Base-by-base conservation (phyloP, 1,284 basidiomycete species). In the Veloboletus limbatus region DNA sequence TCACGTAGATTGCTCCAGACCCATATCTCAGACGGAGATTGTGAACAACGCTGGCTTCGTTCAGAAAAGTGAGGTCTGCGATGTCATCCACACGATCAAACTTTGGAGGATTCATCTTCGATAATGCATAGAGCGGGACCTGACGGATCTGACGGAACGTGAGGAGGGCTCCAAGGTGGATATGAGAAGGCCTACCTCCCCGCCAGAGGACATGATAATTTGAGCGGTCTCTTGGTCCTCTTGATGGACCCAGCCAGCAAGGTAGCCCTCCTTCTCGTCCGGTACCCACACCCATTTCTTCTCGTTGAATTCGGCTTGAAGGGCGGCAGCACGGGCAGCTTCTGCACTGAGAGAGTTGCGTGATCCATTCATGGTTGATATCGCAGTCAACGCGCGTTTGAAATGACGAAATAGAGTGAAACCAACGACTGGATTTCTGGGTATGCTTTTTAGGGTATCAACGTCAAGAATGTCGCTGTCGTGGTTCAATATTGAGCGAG, bases 41-140 rank as follows among this genome's bases (percentile, higher is more conserved):
- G 66, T 99, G 94, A 20, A 99, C 95, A 24, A 99, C 97, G 58
- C 92, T 95, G 9, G 97, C 95, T 76, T 99, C 97, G 67, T 99
- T 99, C 51, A 99, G 75, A 69, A 95, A 97, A 1, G 97, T 99
- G 53, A 99, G 76, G 69, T 99, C 95, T 36, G 97, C 97, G 59
- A 99, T 99, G 69, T 99, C 97, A 56, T 96, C 94, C 3, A 94
- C 95, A 38, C 92, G 83, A 70, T 99, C 95, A 66, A 99, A 99
- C 71, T 97, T 97, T 35, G 96, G 96, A 11, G 96, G 97, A 62
- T 99, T 99, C 91, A 96, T 95, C 74, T 93, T 94, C 57, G 86
- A 92, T 34, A 95, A 69, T 17, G 83, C 79, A 56, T 90, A 85
- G 45, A 91, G 73, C 4, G 87, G 84, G 7, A 95, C 78, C 47